These are phyloP conservation scores for Quercus suber DNA, from an alignment of 306 rosid species.

Conservation along the genomic window DNA sequence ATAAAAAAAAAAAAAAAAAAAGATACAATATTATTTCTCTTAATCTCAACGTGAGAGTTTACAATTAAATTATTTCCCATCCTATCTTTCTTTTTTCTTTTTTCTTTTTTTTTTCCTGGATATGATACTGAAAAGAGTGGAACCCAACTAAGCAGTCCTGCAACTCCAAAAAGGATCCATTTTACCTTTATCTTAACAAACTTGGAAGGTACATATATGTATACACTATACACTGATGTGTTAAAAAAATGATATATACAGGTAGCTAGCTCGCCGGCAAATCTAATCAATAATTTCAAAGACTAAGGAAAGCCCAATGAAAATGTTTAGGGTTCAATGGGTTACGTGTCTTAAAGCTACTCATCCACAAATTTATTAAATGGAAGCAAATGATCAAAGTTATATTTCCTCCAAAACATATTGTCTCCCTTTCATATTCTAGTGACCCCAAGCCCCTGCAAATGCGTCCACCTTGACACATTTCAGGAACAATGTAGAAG, in stretches of 20 bases:
- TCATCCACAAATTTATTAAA: slow-evolving; percentile 30
- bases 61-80: too few species aligned
- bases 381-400: slow-evolving; percentile 28
- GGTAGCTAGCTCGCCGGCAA: slow-evolving; percentile 22
- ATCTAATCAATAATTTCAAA: slow-evolving; percentile 22
- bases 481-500: slow-evolving; percentile 47
- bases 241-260: slow-evolving; percentile 11
- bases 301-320: slow-evolving; percentile 19
- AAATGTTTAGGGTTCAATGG: slow-evolving; percentile 6
- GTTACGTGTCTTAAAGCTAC: slow-evolving; percentile 22
- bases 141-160: not conserved
- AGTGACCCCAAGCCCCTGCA: slow-evolving; percentile 18
- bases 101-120: not conserved
- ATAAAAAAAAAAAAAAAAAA: too few species aligned
- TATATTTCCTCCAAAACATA: slow-evolving; percentile 39
- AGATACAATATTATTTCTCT: too few species aligned
- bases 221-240: not conserved
- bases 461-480: slow-evolving; percentile 32
- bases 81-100: not conserved
- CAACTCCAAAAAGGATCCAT: not conserved
- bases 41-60: too few species aligned
- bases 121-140: not conserved
- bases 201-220: slow-evolving; percentile 1
- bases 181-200: slow-evolving; percentile 5
- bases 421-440: slow-evolving; percentile 28